Evolutionary conservation across 768 basidiomycete genomes (phyloP).

Genomic region (Xerocomellus chrysenteron): DNA sequence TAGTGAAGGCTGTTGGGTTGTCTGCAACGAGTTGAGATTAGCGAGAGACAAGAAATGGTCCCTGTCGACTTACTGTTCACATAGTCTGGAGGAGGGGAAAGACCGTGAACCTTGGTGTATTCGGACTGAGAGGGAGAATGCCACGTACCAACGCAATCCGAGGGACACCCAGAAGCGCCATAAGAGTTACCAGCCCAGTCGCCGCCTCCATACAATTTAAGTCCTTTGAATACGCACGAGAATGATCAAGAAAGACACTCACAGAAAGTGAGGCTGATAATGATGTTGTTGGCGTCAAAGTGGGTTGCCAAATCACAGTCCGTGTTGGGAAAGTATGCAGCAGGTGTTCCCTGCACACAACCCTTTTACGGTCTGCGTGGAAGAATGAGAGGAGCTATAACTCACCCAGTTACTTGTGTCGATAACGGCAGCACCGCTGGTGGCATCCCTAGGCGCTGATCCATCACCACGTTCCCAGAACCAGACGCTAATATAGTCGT

Average conservation of each 20-base stretch:
- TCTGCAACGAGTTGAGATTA: conserved; percentile 13
- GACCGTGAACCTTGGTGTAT: background rate
- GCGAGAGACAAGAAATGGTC: background rate
- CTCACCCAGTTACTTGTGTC: conserved; percentile 27
- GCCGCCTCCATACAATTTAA: conserved; percentile 21
- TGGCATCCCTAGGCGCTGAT: conserved; percentile 35
- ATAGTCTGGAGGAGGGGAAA: conserved; percentile 17
- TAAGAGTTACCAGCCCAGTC: conserved; percentile 32
- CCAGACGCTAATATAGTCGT: conserved; percentile 37
- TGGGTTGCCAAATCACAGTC: conserved; percentile 41
- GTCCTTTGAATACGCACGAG: background rate
- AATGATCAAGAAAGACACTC: background rate
- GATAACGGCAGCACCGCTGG: conserved; percentile 15
- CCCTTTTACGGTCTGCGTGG: background rate
- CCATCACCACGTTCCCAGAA: conserved; percentile 39
- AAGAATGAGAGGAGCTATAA: background rate
- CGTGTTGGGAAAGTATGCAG: conserved; percentile 37
- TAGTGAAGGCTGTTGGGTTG: conserved; percentile 40
- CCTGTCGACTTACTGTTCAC: conserved; percentile 22
- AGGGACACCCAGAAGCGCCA: conserved; percentile 31
- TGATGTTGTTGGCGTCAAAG: conserved; percentile 34
- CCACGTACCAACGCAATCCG: conserved; percentile 28
- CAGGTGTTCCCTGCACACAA: conserved; percentile 31
- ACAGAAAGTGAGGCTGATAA: conserved; percentile 36
- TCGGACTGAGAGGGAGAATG: too few species aligned